Base-by-base conservation (phyloP, 148 eudicot genomes). In the Talinum fruticosum region DNA sequence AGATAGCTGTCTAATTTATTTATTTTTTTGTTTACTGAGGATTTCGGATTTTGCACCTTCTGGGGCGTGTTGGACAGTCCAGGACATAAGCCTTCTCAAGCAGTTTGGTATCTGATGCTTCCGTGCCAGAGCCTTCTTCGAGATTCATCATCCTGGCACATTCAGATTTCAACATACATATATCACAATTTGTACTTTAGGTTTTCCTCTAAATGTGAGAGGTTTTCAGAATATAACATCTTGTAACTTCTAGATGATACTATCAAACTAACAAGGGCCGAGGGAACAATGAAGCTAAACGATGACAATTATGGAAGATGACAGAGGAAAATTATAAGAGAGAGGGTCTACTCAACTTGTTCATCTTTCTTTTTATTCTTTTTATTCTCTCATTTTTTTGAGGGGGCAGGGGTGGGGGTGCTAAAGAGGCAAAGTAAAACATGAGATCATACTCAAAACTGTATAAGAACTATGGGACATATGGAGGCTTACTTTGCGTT, bases 91-190 rank as follows among this genome's bases (percentile, higher is more conserved):
- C 86, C 74, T 84, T 82, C 76, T 88, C 70, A 66, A 96, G 99
- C 49, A 93, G 75, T 73, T 85, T 80, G 53, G 85, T 64, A 76
- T 93, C 99, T 70, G 77, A 71, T 34, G 89, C 97, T 78, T 91
- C 97, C 44, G 94, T 79, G 59, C 94, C 97, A 16, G 97, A 85
- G 72, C 92, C 94, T 85, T 91, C 97, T 85, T 88, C 94, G 74
- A 96, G 97, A 80, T 91, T 89, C 85, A 88, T 84, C 88, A 89
- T 75, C 90, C 99, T 96, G 76, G 57, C 35, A 77, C 15, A 29
- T 51, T 32, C 61, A 65, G 8, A 29, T 61, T 68, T 54, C 44
- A 49, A 72, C 33, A 67, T 33, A 18, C 19, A 19, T 59, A 47
- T 19, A 24, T 64, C 61, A 62, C 23, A 75, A 59, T 13, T 12